Evolutionary conservation across 208 protist species (phyloP), one percentile per base, ranked within the genome.

Genomic region (Novymonas esmeraldas): DNA sequence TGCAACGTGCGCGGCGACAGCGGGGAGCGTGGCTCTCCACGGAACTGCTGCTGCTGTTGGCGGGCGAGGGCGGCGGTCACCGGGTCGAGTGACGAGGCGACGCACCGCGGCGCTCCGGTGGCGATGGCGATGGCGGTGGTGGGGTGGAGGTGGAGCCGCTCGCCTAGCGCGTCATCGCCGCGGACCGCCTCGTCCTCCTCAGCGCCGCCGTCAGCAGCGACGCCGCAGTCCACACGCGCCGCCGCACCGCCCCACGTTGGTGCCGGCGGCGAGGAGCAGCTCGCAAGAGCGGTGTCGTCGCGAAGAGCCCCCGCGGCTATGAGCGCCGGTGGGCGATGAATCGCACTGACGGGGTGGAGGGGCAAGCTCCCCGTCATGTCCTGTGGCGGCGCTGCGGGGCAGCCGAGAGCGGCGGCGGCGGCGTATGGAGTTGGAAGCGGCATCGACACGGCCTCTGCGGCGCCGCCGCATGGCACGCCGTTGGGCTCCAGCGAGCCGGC

Each of bases 1-100:
- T 78, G 66, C 20, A 82, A 63, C 33, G 77, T 82, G 36, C 38
- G 70, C 34, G 77, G 65, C 5, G 77, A 82, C 22, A 82, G 67
- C 4, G 77, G 77, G 7, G 70, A 77, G 44, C 70, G 57, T 2
- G 70, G 64, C 72, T 77, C 68, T 4, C 76, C 76, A 1, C 64
- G 64, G 20, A 45, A 51, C 18, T 71, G 64, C 64, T 80, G 74
- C 74, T 71, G 58, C 29, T 69, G 46, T 57, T 70, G 74, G 10
- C 59, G 54, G 3, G 68, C 64, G 38, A 81, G 61, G 6, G 76
- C 76, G 1, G 69, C 70, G 10, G 70, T 77, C 41, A 81, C 55
- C 5, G 76, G 76, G 24, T 81, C 76, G 14, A n/a, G 10, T 7
- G 29, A 13, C 29, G 26, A 28, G 18, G 24, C 3, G 26, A 52